These are phyloP conservation scores for Clonostachys solani DNA, from an alignment of 2,329 filamentous ascomycete species.

Conservation along the genomic window DNA sequence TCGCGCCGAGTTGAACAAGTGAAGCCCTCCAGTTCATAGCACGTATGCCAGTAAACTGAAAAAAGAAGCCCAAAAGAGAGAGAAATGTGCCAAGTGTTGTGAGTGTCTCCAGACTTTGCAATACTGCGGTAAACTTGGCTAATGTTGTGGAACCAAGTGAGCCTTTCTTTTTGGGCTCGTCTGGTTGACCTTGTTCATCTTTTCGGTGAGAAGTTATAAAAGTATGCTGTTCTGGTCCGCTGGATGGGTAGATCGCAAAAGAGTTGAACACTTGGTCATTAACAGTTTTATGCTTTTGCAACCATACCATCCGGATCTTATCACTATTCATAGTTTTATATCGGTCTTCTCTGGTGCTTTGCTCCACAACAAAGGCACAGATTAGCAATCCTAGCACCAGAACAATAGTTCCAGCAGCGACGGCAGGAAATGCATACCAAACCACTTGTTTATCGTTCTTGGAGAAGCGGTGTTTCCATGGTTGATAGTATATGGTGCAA, in stretches of 20 bases:
- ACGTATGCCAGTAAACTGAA: constrained; percentile 20
- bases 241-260: constrained; percentile 12
- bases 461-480: neutral
- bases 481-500: neutral
- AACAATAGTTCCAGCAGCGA: neutral
- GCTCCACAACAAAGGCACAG: constrained; percentile 23
- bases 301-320: constrained; percentile 11
- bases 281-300: constrained; percentile 16
- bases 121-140: neutral
- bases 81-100: constrained; percentile 7
- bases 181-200: neutral
- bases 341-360: constrained; percentile 15
- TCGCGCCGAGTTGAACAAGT: constrained; percentile 14
- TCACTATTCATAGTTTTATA: neutral
- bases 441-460: neutral
- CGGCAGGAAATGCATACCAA: neutral
- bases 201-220: neutral
- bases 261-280: constrained; percentile 21
- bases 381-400: constrained; percentile 18
- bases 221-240: neutral
- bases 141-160: no score
- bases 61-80: constrained; percentile 14
- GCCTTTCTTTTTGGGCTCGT: neutral
- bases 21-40: constrained; percentile 16
- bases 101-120: neutral